Conservation (phyloP, 805 yeast species). For the Schwanniomyces pseudopolymorphus region DNA sequence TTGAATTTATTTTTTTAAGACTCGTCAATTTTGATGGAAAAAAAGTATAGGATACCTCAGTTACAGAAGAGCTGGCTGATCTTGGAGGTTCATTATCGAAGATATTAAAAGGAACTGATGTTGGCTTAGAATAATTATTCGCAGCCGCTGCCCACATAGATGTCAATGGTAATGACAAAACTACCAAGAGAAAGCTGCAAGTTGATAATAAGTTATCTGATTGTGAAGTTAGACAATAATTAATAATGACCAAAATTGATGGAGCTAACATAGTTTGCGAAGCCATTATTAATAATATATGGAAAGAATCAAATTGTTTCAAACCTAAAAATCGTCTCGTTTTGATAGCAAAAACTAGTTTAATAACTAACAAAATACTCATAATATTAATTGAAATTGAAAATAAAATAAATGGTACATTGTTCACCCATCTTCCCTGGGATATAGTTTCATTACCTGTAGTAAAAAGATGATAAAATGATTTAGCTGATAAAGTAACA, state of each 20-base stretch:
- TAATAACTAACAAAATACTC: slow-evolving; percentile 59
- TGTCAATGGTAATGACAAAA: slow-evolving; percentile 75
- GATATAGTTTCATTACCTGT: background rate
- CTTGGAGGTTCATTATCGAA: slow-evolving; percentile 2
- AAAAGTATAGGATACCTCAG: slow-evolving; percentile 6
- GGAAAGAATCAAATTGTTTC: slow-evolving; percentile 79
- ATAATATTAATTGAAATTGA: slow-evolving; percentile 66
- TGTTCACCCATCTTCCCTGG: slow-evolving; percentile 36
- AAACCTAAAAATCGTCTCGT: slow-evolving; percentile 77
- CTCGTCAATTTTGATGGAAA: slow-evolving; percentile 12
- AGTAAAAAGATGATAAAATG: slow-evolving; percentile 19
- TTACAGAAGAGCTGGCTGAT: slow-evolving; percentile 3
- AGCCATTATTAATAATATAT: slow-evolving; percentile 76
- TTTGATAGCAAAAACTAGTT: slow-evolving; percentile 65
- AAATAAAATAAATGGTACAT: slow-evolving; percentile 61
- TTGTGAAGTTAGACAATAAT: slow-evolving; percentile 29
- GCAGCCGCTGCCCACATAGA: slow-evolving; percentile 86
- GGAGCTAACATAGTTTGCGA: slow-evolving; percentile 83
- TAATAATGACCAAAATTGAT: slow-evolving; percentile 60
- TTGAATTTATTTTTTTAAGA: background rate
- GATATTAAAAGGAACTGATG: slow-evolving; percentile 14
- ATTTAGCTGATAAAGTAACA: slow-evolving; percentile 43
- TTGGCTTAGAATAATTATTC: slow-evolving; percentile 40
- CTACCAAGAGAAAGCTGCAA: slow-evolving; percentile 60
- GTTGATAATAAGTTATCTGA: slow-evolving; percentile 44